Base-by-base conservation (phyloP, 2,329 filamentous ascomycete species). In the Phoma herbarum region DNA sequence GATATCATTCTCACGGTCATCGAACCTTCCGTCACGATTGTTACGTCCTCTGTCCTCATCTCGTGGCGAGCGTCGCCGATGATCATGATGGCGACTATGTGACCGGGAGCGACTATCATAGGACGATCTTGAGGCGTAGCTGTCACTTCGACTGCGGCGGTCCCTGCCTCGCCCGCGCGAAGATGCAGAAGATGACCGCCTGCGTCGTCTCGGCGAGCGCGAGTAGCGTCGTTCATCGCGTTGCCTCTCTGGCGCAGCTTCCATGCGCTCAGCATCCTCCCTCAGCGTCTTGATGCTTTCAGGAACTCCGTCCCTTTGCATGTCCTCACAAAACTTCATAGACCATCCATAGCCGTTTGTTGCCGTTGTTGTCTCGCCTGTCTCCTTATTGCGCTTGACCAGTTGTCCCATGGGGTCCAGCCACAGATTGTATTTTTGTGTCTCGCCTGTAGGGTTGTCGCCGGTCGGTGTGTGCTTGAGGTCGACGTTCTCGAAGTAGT, bases 291-390 rank as follows among this genome's bases (percentile, higher is more conserved):
- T 61, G 22, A 74, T 67, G 6, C 47, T 65, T 31, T 68, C 61
- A 10, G 72, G 71, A 8, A 71, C 39, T 2, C 63, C 66, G 6
- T 70, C 53, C n/a, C 65, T 66, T 55, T 89, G 92, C 90, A 95
- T 95, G 70, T 90, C 90, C 65, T 91, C 83, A 73, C 91, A 96
- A 66, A 96, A 95, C 1, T 82, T 81, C 37, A 86, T 84, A 5
- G 92, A 94, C 93, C 93, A 96, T 60, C 92, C 93, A 72, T 96
- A 96, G 75, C 96, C 96, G 0, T 90, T 91, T 62, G 91, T 88
- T 1, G 88, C 88, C 7, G 83, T 82, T 7, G 88, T 73, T 2
- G 88, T 78, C 2, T 90, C 86, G 0, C 88, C 88, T 0, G 86
- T 89, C n/a, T 86, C 79, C 64, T 89, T 86, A 66, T 92, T 87